These are phyloP conservation scores for Cryptomeria japonica DNA, from an alignment of 75 land plant genomes.

Conservation along the genomic window DNA sequence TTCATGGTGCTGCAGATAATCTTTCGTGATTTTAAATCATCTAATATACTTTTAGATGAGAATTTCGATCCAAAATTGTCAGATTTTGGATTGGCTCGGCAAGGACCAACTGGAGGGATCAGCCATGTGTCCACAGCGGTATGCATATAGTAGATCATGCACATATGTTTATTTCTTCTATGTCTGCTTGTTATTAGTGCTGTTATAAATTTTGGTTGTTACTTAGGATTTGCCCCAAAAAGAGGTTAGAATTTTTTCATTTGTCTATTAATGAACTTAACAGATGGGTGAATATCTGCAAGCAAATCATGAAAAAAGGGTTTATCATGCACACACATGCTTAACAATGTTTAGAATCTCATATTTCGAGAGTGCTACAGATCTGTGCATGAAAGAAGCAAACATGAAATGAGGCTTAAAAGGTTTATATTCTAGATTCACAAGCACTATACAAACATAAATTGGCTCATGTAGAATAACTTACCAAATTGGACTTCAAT, in stretches of 20 bases:
- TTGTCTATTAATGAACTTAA: neutral
- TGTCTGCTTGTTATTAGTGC: conserved; percentile 1
- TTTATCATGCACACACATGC: neutral
- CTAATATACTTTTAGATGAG: conserved; percentile 68
- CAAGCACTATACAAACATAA: neutral
- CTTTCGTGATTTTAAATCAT: conserved; percentile 76
- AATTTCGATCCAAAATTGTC: conserved; percentile 73
- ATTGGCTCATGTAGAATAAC: neutral
- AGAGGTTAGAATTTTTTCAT: neutral
- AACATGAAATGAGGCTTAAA: neutral
- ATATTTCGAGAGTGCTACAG: neutral
- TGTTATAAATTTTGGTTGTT: neutral
- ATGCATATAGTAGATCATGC: conserved; percentile 9
- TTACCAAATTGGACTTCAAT: neutral
- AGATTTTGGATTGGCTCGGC: conserved; percentile 76
- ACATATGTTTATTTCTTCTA: neutral
- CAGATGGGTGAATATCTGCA: neutral
- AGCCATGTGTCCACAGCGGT: conserved; percentile 79
- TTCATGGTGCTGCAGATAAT: conserved; percentile 53
- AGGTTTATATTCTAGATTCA: neutral
- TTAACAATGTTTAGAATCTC: neutral
- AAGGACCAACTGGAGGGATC: conserved; percentile 59
- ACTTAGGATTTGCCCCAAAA: neutral
- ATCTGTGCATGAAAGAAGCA: neutral
- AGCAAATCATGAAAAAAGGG: neutral